Base-by-base conservation (phyloP, 192 early-diverging fungal genomes). In the Kickxella alabastrina region DNA sequence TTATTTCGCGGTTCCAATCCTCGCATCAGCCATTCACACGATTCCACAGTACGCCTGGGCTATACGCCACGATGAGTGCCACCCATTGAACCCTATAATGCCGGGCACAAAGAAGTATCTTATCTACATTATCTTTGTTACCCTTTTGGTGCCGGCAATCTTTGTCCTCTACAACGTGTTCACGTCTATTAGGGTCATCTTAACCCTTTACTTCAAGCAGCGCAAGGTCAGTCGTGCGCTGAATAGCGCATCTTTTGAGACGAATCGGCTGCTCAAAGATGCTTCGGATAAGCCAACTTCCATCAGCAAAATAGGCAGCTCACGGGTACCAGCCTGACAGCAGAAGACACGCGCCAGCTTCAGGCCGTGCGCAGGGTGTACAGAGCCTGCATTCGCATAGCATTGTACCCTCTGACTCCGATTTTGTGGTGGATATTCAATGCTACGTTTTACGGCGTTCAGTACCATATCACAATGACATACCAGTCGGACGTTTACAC, bases 341-440 rank as follows among this genome's bases (percentile, higher is more conserved):
- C 25, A 13, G 53, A 53, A 31, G 66, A 69, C 4, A 19, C 38
- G 23, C 43, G 49, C 6, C 66, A 58, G 22, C 54, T 69, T 10
- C 35, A 43, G 34, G 51, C 59, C n/a, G 54, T 62, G 21, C 60
- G 52, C 47, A 58, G 29, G 19, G 60, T 70, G 29, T 59, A 70
- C 42, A 34, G 42, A 10, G 60, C 68, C 10, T 57, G 55, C 19
- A 70, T 70, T 13, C 59, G 68, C n/a, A 70, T 70, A 36, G 68
- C 68, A 3, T 43, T 63, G 3, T 70, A 70, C 43, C 60, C 68
- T 1, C 32, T 63, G 34, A 54, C 52, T 7, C 68, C 61, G 23
- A 1, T 71, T 0, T 15, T 37, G 14, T 64, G 61, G 56, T 64
- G 54, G 60, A 38, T 59, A 0, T 19, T 57, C 9, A 21, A 44